Evolutionary conservation across 2,329 filamentous ascomycete species (phyloP).

Genomic region (Zymoseptoria tritici): DNA sequence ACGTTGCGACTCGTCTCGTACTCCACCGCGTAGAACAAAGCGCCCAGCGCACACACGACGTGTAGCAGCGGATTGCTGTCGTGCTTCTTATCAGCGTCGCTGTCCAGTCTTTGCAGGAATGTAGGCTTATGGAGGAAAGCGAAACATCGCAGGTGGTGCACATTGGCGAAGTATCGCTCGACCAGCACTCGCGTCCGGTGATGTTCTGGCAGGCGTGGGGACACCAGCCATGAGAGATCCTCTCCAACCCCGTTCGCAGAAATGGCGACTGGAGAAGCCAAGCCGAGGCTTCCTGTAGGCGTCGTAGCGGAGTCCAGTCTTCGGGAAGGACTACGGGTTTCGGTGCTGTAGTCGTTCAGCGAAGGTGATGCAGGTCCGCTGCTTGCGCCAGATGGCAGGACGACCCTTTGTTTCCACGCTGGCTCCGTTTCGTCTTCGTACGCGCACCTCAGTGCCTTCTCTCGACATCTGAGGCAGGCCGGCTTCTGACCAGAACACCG

Average conservation of each 20-base stretch:
- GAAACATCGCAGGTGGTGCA: constrained; percentile 20
- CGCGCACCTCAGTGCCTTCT: constrained; percentile 15
- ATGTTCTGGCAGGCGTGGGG: constrained; percentile 13
- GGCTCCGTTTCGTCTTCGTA: constrained; percentile 20
- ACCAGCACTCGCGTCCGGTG: constrained; percentile 13
- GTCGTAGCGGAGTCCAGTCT: constrained; percentile 8
- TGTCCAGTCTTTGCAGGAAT: constrained; percentile 18
- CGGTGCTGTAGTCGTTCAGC: not conserved
- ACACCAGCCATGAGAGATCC: constrained; percentile 14
- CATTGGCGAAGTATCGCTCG: constrained; percentile 19
- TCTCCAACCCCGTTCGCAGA: constrained; percentile 2
- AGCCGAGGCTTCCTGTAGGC: constrained; percentile 9
- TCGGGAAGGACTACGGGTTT: constrained; percentile 4
- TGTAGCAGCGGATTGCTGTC: constrained; percentile 17
- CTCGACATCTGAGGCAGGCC: constrained; percentile 14
- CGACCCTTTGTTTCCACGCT: constrained; percentile 19
- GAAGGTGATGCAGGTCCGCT: not conserved
- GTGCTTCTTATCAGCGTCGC: constrained; percentile 14
- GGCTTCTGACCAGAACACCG: constrained; percentile 20
- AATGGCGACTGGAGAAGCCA: constrained; percentile 9
- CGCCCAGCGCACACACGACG: constrained; percentile 19
- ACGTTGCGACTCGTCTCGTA: constrained; percentile 8
- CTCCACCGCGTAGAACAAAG: constrained; percentile 18
- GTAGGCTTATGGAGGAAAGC: constrained; percentile 21
- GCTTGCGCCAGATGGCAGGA: not conserved